Base-by-base conservation (phyloP, 371 early-diverging fungal genomes). In the Umbelopsis sp. region DNA sequence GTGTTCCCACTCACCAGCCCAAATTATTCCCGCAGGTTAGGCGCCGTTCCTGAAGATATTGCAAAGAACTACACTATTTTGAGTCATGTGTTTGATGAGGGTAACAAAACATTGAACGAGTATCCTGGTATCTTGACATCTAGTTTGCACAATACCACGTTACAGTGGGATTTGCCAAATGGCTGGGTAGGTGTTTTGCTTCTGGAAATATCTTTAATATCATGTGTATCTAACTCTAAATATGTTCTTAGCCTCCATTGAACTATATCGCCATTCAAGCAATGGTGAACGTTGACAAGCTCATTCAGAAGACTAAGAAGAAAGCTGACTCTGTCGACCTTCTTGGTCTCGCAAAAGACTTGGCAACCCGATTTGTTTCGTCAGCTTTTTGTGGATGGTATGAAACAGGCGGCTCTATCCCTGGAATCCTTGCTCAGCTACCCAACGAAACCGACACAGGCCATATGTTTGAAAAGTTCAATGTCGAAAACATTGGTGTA, bases 121-220 rank as follows among this genome's bases (percentile, higher is more conserved):
- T 80, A 74, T 64, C 82, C 82, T 6, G 94, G 93, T 53, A 90
- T 92, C 4, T 72, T 94, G 20, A 92, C 95, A 0, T 83, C 88
- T 3, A 87, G 91, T 68, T 68, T 79, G 32, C 57, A 78, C 52
- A 73, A 85, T 45, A 87, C 87, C 37, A 86, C 86, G 0, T 78
- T 91, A 71, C 96, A 96, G 77, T 96, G 97, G 97, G 97, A 95
- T 71, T 91, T 80, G 67, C 97, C 96, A 1, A 92, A 93, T 74
- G 91, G 86, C 20, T 96, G 95, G 95, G 48, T 48, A 48, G 20
- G 48, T n/a, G 4, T n/a, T 48, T 48, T 1, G 14, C 16, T 16
- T 20, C 48, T 12, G 16, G 16, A 73, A 44, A 70, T 10, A 35
- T 32, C 20, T 35, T 22, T 48, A 32, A 3, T 32, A n/a, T 7